Evolutionary conservation across 768 basidiomycete genomes (phyloP).

Genomic region (Hirschioporus abietinus): DNA sequence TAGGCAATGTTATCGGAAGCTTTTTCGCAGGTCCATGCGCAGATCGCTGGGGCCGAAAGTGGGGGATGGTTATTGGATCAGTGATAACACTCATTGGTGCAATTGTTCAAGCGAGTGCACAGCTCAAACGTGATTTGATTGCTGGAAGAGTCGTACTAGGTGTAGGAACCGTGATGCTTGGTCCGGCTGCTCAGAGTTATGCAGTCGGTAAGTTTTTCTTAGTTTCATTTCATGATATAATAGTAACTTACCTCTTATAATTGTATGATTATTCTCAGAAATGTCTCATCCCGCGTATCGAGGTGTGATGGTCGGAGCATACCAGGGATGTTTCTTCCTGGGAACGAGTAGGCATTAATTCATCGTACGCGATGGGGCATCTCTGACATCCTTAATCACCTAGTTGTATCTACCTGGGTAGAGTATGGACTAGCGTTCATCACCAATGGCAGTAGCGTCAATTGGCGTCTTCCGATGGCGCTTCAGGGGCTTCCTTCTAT

Average conservation of each 20-base stretch:
- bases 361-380: neutral
- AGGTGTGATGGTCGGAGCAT: constrained; percentile 16
- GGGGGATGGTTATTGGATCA: constrained; percentile 24
- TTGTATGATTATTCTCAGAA: constrained; percentile 8
- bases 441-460: constrained; percentile 9
- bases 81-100: constrained; percentile 15
- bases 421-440: constrained; percentile 15
- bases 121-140: constrained; percentile 15
- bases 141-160: constrained; percentile 20
- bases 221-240: too few relatives aligned
- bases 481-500: constrained; percentile 27
- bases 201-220: constrained; percentile 7
- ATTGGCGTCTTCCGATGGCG: constrained; percentile 32
- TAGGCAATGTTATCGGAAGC: constrained; percentile 23
- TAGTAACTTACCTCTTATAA: too few relatives aligned
- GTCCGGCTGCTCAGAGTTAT: constrained; percentile 4
- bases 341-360: constrained; percentile 5
- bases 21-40: constrained; percentile 19
- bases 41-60: constrained; percentile 20
- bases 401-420: constrained; percentile 15
- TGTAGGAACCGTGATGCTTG: constrained; percentile 16
- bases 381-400: neutral
- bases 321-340: constrained; percentile 16
- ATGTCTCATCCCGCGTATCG: constrained; percentile 17
- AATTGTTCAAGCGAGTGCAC: constrained; percentile 13